Evolutionary conservation across 225 moss, liverwort and hornwort species (phyloP), one percentile per base, ranked within the genome.

Genomic region (Thuidium tamariscinum): DNA sequence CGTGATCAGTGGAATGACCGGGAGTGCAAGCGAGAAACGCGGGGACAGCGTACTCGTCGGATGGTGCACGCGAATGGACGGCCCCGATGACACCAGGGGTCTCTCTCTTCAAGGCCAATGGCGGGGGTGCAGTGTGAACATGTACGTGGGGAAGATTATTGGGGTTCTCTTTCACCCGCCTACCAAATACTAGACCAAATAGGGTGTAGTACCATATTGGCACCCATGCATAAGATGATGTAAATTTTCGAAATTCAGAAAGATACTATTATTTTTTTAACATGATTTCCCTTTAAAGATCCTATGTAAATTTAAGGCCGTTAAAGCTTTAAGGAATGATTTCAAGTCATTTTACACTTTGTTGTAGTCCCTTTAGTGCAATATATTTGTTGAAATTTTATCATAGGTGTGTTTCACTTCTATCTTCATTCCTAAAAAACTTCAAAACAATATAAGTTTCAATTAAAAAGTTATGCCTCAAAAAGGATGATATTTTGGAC

Each of bases 381-480:
- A 30, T 62, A 30, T 62, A 62, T 30, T 62, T 62, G 16, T 62
- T 16, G 30, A 6, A 62, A 7, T 32, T 16, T 16, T 60, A 6
- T 2, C 1, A 7, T 4, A 62, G 7, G 30, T 30, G 62, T 32
- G 8, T 62, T 62, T 16, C 16, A 62, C 3, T 64, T 9, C 5
- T 34, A 64, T 3, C 4, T 9, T 34, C 1, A 34, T 64, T 10
- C 19, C 0, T 5, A 10, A 1, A 64, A 18, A 10, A 10, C 10
- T 2, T n/a, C 2, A n/a, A 10, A 19, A 3, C n/a, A 19, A 65
- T 65, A 1, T 3, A 64, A 10, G 2, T n/a, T 4, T 1, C 4
- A 0, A 0, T 19, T 65, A 10, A n/a, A 65, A 65, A 19, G 0
- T 19, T 17, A n/a, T n/a, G 5, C 19, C 1, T 65, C n/a, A 10